A percentile compares a stretch with the other conserved stretches of the same genome.
These are phyloP conservation scores for Dimargaris xerosporica DNA, from an alignment of 192 early-diverging fungal species.

Conservation along the genomic window DNA sequence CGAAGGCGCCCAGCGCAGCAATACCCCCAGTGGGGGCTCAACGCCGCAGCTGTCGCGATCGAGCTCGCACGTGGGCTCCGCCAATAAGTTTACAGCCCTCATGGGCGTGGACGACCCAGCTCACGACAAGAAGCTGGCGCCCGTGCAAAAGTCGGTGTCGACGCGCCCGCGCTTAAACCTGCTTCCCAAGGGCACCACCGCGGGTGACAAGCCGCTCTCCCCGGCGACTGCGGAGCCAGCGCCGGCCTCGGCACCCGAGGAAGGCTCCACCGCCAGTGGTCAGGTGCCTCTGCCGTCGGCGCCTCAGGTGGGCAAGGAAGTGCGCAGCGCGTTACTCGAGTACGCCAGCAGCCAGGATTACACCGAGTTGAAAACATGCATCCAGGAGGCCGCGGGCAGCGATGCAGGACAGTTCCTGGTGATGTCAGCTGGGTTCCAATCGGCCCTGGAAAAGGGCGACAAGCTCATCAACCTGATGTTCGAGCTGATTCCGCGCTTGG, in stretches of 20 bases:
- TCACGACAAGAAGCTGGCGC: conserved; percentile 16
- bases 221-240: conserved; percentile 14
- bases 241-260: conserved; percentile 11
- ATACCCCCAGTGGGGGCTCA: conserved; percentile 27
- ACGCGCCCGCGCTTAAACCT: conserved; percentile 13
- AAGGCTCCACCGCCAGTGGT: too few relatives aligned
- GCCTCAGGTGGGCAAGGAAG: conserved; percentile 18
- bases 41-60: conserved; percentile 27
- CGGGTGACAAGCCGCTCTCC: background rate
- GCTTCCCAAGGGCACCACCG: conserved; percentile 10
- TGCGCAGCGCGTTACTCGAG: conserved; percentile 43
- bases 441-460: conserved; percentile 42
- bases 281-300: conserved; percentile 11
- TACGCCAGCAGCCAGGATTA: conserved; percentile 39
- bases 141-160: conserved; percentile 10
- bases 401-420: conserved; percentile 32
- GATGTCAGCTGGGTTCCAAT: conserved; percentile 36
- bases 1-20: conserved; percentile 28
- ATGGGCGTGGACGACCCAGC: conserved; percentile 19
- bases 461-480: conserved; percentile 35
- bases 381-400: conserved; percentile 52
- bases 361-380: conserved; percentile 42
- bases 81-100: conserved; percentile 29
- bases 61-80: conserved; percentile 24
- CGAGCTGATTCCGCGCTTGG: conserved; percentile 32